Conservation (phyloP, 805 yeast genomes). For the Wickerhamomyces rabaulensis region DNA sequence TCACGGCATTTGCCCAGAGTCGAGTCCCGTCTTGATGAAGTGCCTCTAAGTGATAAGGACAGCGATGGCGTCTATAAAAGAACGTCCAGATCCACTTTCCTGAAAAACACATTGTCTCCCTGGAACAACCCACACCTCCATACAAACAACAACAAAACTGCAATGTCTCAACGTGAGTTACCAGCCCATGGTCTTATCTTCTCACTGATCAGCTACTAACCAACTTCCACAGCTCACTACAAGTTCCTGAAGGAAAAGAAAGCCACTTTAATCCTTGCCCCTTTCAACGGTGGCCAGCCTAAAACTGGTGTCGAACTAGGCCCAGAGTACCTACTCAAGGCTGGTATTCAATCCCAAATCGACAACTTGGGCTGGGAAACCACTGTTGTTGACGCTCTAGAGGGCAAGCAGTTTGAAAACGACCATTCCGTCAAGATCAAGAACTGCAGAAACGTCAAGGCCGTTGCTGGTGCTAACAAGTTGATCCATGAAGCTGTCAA, state of each 20-base stretch:
- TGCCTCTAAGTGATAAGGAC: conserved; percentile 23
- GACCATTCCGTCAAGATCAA: conserved; percentile 40
- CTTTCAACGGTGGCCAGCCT: conserved; percentile 95
- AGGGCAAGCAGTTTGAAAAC: conserved; percentile 38
- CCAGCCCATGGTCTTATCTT: too few relatives aligned
- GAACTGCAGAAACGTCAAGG: conserved; percentile 63
- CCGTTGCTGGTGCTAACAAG: conserved; percentile 71
- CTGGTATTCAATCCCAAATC: conserved; percentile 64
- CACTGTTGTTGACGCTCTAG: conserved; percentile 47
- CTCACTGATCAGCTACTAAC: too few relatives aligned
- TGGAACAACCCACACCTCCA: not conserved
- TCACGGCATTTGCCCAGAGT: not conserved
- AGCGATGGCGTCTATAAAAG: conserved; percentile 20
- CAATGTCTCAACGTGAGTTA: not conserved
- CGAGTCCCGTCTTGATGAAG: not conserved
- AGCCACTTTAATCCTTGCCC: conserved; percentile 77
- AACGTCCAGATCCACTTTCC: not conserved
- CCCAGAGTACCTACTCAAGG: conserved; percentile 72
- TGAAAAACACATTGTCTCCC: not conserved
- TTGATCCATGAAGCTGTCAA: conserved; percentile 57
- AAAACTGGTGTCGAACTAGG: conserved; percentile 92
- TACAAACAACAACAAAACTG: not conserved
- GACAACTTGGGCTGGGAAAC: conserved; percentile 70
- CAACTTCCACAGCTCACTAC: conserved; percentile 41
- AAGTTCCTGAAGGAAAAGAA: conserved; percentile 49